These are phyloP conservation scores for Microbotryum scabiosae DNA, from an alignment of 1,284 basidiomycete species.

Conservation along the genomic window DNA sequence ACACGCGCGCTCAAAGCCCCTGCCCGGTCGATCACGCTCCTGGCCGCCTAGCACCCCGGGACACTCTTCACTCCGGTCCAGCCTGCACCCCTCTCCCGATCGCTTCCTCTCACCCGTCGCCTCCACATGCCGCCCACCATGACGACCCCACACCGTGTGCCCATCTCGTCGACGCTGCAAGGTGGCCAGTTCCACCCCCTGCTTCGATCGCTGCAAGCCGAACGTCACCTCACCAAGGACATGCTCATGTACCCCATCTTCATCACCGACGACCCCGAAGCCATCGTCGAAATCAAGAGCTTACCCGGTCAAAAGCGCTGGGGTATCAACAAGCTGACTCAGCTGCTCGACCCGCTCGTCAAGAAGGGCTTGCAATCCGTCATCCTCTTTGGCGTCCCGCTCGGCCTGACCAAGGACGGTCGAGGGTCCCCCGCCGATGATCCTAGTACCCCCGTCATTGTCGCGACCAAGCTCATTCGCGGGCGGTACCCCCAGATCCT, in stretches of 20 bases:
- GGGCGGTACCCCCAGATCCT: slow-evolving; percentile 70
- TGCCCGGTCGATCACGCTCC: too few species aligned
- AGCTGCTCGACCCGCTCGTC: slow-evolving; percentile 77
- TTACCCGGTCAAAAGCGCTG: slow-evolving; percentile 84
- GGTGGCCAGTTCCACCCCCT: slow-evolving; percentile 87
- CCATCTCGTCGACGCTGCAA: slow-evolving; percentile 61
- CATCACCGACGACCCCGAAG: slow-evolving; percentile 83
- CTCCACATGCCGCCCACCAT: too few species aligned
- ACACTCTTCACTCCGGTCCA: too few species aligned
- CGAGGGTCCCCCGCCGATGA: slow-evolving; percentile 84
- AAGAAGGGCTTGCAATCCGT: slow-evolving; percentile 83
- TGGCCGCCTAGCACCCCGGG: too few species aligned
- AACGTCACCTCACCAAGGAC: slow-evolving; percentile 34
- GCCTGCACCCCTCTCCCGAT: too few species aligned
- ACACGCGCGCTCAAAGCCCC: too few species aligned
- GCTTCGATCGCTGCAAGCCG: slow-evolving; percentile 67
- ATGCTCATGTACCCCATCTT: slow-evolving; percentile 99
- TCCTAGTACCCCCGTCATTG: slow-evolving; percentile 81
- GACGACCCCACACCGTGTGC: not conserved
- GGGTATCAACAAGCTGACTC: slow-evolving; percentile 87
- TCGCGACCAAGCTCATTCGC: slow-evolving; percentile 70
- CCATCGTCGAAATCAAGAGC: slow-evolving; percentile 61
- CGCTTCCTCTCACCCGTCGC: too few species aligned
- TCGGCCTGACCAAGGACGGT: slow-evolving; percentile 60
- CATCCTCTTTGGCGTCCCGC: slow-evolving; percentile 92